Conservation (phyloP, 1,284 basidiomycete species). For the Thecaphora frezii region DNA sequence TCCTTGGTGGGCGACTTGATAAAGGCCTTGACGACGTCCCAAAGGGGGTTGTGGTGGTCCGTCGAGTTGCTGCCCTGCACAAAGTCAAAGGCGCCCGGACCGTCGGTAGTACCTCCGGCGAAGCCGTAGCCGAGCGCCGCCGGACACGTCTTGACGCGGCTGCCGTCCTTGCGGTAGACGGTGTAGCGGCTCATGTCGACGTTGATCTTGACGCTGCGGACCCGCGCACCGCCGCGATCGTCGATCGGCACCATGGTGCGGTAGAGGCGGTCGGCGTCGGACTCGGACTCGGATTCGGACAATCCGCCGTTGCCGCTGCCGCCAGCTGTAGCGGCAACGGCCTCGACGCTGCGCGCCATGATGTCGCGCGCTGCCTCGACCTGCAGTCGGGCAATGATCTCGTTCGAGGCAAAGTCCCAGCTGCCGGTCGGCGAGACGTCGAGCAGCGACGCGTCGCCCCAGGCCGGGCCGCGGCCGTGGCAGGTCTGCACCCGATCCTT, state of each 20-base stretch:
- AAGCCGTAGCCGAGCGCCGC: constrained; percentile 66
- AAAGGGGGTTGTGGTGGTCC: constrained; percentile 72
- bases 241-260: constrained; percentile 13
- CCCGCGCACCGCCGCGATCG: constrained; percentile 5
- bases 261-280: background rate
- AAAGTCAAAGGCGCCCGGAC: constrained; percentile 79
- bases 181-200: constrained; percentile 70
- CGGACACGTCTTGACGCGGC: constrained; percentile 72
- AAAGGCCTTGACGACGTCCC: constrained; percentile 70
- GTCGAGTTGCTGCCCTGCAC: constrained; percentile 74
- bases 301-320: background rate
- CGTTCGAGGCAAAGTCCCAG: constrained; percentile 45
- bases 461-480: constrained; percentile 42
- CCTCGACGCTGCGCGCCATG: constrained; percentile 14
- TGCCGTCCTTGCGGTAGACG: constrained; percentile 71
- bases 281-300: constrained; percentile 13
- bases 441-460: constrained; percentile 28
- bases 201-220: constrained; percentile 47
- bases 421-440: constrained; percentile 36
- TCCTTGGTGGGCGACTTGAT: constrained; percentile 69
- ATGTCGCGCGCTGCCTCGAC: constrained; percentile 37
- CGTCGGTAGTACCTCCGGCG: constrained; percentile 74
- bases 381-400: constrained; percentile 47
- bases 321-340: background rate
- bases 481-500: constrained; percentile 44